phyloP scores from a whole-genome alignment of 768 basidiomycete species.

The Auricularia cornea region DNA sequence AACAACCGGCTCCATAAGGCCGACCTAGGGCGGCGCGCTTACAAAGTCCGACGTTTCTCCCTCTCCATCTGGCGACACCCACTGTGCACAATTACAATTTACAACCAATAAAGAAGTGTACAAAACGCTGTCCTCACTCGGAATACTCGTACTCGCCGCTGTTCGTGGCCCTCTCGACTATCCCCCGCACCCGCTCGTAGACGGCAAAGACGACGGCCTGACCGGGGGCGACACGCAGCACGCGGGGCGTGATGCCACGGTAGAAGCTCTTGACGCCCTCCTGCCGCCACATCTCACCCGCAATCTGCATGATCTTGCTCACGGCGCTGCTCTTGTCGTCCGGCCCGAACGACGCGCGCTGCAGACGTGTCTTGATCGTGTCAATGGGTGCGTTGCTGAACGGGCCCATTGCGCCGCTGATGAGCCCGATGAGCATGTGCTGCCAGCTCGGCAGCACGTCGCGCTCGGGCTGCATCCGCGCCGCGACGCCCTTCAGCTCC shows the following conservation, averaged over 20 bases:
- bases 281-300: constrained; percentile 84
- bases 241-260: constrained; percentile 96
- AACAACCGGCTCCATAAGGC: too few relatives aligned
- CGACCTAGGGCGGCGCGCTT: too few relatives aligned
- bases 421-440: constrained; percentile 88
- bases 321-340: constrained; percentile 45
- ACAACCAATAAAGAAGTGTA: too few relatives aligned
- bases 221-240: constrained; percentile 92
- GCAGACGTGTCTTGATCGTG: constrained; percentile 74
- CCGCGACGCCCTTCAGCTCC: constrained; percentile 82
- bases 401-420: constrained; percentile 97
- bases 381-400: constrained; percentile 96
- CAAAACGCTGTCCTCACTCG: constrained; percentile 34
- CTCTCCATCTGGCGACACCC: too few relatives aligned
- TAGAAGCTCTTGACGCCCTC: constrained; percentile 91
- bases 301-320: constrained; percentile 73
- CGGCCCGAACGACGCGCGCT: constrained; percentile 34
- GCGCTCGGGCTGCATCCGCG: constrained; percentile 69
- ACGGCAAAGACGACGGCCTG: constrained; percentile 97
- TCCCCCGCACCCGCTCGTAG: constrained; percentile 76
- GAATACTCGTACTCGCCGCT: constrained; percentile 54
- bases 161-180: constrained; percentile 62
- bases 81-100: too few relatives aligned
- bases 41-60: too few relatives aligned
- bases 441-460: constrained; percentile 86